Conservation (phyloP, 2,329 filamentous ascomycete genomes). For the Teratosphaeria viscida region DNA sequence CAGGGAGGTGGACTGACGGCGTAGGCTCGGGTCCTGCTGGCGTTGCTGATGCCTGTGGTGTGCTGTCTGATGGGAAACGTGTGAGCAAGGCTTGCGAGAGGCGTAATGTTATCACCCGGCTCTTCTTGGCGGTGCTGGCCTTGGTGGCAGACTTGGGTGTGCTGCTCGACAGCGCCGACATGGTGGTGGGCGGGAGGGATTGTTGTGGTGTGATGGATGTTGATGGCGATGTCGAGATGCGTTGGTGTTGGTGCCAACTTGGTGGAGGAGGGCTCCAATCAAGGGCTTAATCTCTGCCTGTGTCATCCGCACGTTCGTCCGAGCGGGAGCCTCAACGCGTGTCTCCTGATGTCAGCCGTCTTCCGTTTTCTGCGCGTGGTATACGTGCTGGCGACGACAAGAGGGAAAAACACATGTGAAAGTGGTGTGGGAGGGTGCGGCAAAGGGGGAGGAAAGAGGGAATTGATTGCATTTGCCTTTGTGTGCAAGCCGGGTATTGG, state of each 20-base stretch:
- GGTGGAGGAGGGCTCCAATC: neutral
- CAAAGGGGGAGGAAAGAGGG: neutral
- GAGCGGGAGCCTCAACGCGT: neutral
- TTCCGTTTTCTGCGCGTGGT: neutral
- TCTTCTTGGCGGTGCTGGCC: slow-evolving; percentile 17
- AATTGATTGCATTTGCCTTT: neutral
- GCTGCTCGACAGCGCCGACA: slow-evolving; percentile 12
- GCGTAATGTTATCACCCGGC: slow-evolving; percentile 18
- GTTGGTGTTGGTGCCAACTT: neutral
- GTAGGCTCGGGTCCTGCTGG: slow-evolving; percentile 28
- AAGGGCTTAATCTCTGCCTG: neutral
- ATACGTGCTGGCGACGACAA: neutral
- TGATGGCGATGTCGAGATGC: neutral
- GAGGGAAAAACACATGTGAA: neutral
- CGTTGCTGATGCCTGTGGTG: slow-evolving; percentile 13
- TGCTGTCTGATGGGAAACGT: slow-evolving; percentile 23
- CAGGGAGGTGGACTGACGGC: slow-evolving; percentile 21
- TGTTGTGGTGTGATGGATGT: slow-evolving; percentile 1
- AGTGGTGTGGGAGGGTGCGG: neutral
- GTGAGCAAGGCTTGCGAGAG: slow-evolving; percentile 17
- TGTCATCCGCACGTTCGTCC: neutral
- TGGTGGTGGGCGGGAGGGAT: slow-evolving; percentile 1
- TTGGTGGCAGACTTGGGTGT: slow-evolving; percentile 10
- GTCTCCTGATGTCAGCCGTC: neutral
- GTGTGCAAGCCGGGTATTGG: neutral